Evolutionary conservation across 2,329 filamentous ascomycete species (phyloP), one percentile per base, ranked within the genome.

Genomic region (Chrysosphaeria jannelii): DNA sequence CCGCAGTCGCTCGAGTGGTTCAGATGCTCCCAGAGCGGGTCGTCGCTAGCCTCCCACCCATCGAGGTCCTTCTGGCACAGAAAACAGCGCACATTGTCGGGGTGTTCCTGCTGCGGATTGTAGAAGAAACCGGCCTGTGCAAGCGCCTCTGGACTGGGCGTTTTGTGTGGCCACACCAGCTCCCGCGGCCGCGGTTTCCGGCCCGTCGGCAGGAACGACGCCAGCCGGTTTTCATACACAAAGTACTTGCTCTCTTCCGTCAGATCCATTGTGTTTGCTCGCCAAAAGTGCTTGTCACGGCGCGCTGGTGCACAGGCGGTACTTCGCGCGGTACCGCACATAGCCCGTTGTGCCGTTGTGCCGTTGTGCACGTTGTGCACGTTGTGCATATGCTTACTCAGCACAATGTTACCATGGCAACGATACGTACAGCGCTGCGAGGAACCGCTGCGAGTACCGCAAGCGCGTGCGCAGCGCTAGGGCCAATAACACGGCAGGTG

Each of bases 91-190:
- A 74, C 74, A 42, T 93, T 93, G 42, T 97, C 85, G 18, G 67
- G 67, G 36, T 65, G 72, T 22, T 61, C 56, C 24, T 60, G 52
- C 9, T 59, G 62, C 2, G 85, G 81, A 29, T 66, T 60, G 46
- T 75, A 93, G 46, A 69, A 85, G 47, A 97, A 90, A 18, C 85
- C 85, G 27, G 85, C 81, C 37, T 61, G 64, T 4, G 85, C 81
- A 35, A 97, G 66, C 71, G n/a, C 58, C 32, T 60, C 53, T 8
- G 67, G 53, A 1, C 60, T 50, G 2, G 74, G 61, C 14, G 47
- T 53, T 31, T 58, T 53, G 41, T 90, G 75, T 12, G 81, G 78
- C 85, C 85, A 97, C 40, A 57, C n/a, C n/a, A n/a, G n/a, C n/a
- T n/a, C n/a, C n/a, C n/a, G n/a, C n/a, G n/a, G n/a, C n/a, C n/a